Conservation (phyloP, 371 early-diverging fungal genomes). For the Fennellomyces sp. region DNA sequence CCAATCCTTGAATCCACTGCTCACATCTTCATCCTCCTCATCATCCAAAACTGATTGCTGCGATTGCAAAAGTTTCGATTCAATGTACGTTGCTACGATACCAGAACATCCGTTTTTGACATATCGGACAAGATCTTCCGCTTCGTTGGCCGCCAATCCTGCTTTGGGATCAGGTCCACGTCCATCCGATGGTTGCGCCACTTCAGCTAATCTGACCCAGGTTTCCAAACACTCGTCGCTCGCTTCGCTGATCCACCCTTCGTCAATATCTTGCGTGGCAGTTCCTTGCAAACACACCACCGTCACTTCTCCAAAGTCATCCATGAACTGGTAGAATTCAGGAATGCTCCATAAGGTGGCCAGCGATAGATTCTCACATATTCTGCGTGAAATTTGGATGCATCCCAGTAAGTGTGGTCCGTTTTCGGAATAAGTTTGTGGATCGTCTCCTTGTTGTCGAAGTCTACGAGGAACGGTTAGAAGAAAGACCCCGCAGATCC, state of each 20-base stretch:
- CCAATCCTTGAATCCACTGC: conserved; percentile 69
- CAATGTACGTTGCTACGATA: conserved; percentile 69
- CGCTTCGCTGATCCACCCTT: conserved; percentile 67
- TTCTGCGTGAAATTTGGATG: conserved; percentile 51
- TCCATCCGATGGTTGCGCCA: conserved; percentile 29
- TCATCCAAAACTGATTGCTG: conserved; percentile 56
- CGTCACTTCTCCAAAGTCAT: conserved; percentile 65
- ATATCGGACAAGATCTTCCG: conserved; percentile 47
- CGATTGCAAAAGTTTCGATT: conserved; percentile 66
- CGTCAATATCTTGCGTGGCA: conserved; percentile 46
- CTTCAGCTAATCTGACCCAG: conserved; percentile 65
- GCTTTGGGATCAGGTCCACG: conserved; percentile 12
- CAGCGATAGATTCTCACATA: conserved; percentile 45
- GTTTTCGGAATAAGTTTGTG: conserved; percentile 36
- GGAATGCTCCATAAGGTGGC: conserved; percentile 50
- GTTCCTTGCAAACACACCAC: conserved; percentile 61
- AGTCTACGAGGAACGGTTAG: conserved; percentile 14
- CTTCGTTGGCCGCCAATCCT: conserved; percentile 15
- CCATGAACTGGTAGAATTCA: conserved; percentile 65
- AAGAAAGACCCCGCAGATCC: too few relatives aligned
- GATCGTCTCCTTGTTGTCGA: conserved; percentile 28
- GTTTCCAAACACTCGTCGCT: conserved; percentile 72
- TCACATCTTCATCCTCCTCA: conserved; percentile 62
- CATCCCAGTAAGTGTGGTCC: conserved; percentile 54
- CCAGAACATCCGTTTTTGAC: conserved; percentile 57